These are phyloP conservation scores for Trametes cingulata DNA, from an alignment of 768 basidiomycete genomes.

Conservation along the genomic window DNA sequence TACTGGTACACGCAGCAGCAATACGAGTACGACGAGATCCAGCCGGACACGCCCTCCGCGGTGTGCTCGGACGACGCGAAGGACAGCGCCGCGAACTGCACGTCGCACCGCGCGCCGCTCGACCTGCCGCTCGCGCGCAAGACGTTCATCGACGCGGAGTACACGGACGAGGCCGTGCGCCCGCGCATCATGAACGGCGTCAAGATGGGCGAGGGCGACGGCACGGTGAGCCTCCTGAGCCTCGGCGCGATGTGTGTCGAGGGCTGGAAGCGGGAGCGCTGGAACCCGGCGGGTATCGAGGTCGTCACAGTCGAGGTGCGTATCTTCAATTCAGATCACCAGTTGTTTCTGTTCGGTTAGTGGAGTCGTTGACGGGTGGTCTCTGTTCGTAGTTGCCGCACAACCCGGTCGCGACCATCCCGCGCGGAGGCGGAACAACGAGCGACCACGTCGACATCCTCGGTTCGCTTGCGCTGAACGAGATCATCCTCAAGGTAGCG, in stretches of 20 bases:
- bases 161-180: conserved; percentile 59
- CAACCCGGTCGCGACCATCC: conserved; percentile 67
- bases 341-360: too few species aligned
- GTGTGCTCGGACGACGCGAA: conserved; percentile 34
- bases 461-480: conserved; percentile 79
- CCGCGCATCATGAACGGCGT: conserved; percentile 85
- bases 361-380: background rate
- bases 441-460: conserved; percentile 79
- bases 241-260: conserved; percentile 96
- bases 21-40: conserved; percentile 64
- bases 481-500: conserved; percentile 88
- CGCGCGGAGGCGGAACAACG: conserved; percentile 89
- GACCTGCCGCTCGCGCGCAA: conserved; percentile 56
- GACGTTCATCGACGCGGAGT: conserved; percentile 85
- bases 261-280: conserved; percentile 85
- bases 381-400: conserved; percentile 63
- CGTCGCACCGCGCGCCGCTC: conserved; percentile 45
- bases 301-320: conserved; percentile 84
- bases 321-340: too few species aligned
- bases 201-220: conserved; percentile 93
- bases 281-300: conserved; percentile 91
- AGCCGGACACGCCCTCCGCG: conserved; percentile 44
- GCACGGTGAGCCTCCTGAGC: conserved; percentile 84
- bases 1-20: conserved; percentile 84
- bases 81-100: conserved; percentile 40